Base-by-base conservation (phyloP, 768 basidiomycete species). In the Sarcomyxa edulis region DNA sequence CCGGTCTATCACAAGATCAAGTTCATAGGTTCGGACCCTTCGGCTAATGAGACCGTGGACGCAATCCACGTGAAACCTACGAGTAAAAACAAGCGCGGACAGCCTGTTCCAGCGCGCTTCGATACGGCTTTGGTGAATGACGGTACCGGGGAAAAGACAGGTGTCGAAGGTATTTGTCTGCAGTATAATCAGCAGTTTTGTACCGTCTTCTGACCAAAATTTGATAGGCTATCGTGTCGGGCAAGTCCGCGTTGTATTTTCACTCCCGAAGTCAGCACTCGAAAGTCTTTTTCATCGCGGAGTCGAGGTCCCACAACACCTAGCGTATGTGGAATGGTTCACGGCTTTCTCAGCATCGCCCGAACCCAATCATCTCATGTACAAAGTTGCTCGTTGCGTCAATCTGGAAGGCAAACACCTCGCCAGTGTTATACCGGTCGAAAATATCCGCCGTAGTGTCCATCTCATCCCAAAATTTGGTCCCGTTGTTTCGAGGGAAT, bases 1-100 rank as follows among this genome's bases (percentile, higher is more conserved):
- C 45, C 56, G 0, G 53, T 64, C 1, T 71, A 46, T 36, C 60
- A 69, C 43, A 55, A 51, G 7, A 52, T 66, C 25, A 65, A 64
- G 40, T 66, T 63, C 43, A 45, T 42, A 31, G 29, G 43, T 14
- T 22, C 32, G 1, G 58, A 63, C 26, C 30, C 49, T 30, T 42
- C 42, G 22, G 36, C 8, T 34, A 5, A 22, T 44, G 6, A 46
- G n/a, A 48, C 48, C 11, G 37, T 54, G 5, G 58, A 64, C 44
- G 44, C 58, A 3, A 44, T 62, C 5, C 64, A 69, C 40, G 49
- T 47, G 7, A 26, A 56, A 24, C 60, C 49, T 20, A 12, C 15
- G 1, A 12, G 21, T 20, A 19, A 14, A 11, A 45, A 56, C 33
- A 43, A 33, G 10, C 42, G 44, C 4, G 43, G 49, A 1, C 30